Base-by-base conservation (phyloP, 2,329 filamentous ascomycete genomes). In the Teratosphaeria zuluensis region DNA sequence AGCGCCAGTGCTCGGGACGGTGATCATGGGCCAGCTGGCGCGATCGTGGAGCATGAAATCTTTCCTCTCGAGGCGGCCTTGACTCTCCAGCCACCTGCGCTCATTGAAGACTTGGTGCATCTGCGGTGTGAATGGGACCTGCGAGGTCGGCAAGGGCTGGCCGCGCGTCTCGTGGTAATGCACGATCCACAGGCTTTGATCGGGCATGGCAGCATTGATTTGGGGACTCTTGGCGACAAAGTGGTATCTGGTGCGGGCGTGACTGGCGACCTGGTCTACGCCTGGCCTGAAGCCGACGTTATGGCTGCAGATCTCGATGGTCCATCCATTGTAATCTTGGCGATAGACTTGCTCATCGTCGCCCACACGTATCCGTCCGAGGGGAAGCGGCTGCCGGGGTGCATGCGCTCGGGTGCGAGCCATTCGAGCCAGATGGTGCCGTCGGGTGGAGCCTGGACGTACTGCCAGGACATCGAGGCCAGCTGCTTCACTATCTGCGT, bases 361-460 rank as follows among this genome's bases (percentile, higher is more conserved):
- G 86, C 86, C 92, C 92, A 99, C 19, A 96, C 80, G 72, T 92
- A 95, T 53, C 94, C 94, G 77, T 99, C 92, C 38, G 88, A 95
- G 8, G 92, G 86, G 70, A 92, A 95, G 67, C 85, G 87, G 1
- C 82, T 85, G 3, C 83, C 84, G 58, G 82, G 85, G 3, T 84
- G 84, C 58, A 89, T 74, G 59, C 86, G 83, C 66, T 86, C 81
- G 56, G 88, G 78, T 1, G 92, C 88, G 72, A 96, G 91, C 92
- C 92, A 97, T 56, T 88, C 88, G 63, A 97, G 80, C 70, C 94
- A 83, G 52, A 96, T 82, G 8, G 86, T 87, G 58, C 91, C 91
- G 74, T 95, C 90, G 56, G 81, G 81, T 11, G 92, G 92, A 56
- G 85, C 83, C 67, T 94, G 85, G 58, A 97, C 83, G 73, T 92